Conservation (phyloP, 495 filamentous ascomycete genomes). For the Pseudevernia furfuracea region DNA sequence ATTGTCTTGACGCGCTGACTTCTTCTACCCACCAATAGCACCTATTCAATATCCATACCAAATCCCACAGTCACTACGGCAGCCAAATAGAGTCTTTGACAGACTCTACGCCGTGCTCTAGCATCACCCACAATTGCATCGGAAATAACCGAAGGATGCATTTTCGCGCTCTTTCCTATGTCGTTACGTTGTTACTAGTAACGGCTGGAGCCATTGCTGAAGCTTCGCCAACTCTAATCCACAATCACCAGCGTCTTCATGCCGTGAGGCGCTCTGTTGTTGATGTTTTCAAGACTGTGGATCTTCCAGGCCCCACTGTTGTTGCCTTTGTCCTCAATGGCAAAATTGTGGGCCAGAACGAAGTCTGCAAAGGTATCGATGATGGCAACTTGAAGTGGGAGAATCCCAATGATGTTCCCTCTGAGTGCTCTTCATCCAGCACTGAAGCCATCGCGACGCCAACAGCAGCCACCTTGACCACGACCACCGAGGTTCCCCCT, state of each 20-base stretch:
- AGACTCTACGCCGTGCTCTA: background rate
- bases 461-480: background rate
- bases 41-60: background rate
- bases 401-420: conserved; percentile 26
- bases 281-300: conserved; percentile 36
- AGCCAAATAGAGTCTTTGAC: background rate
- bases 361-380: conserved; percentile 56
- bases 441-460: background rate
- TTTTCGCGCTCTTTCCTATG: conserved; percentile 10
- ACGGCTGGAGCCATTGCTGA: conserved; percentile 41
- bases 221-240: conserved; percentile 35
- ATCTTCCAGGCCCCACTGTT: conserved; percentile 43
- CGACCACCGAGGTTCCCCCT: background rate
- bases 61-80: background rate
- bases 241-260: conserved; percentile 35
- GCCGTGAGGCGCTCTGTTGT: conserved; percentile 23
- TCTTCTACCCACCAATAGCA: background rate
- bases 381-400: conserved; percentile 44
- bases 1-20: background rate
- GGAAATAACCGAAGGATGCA: conserved; percentile 3
- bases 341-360: conserved; percentile 40
- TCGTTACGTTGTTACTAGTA: conserved; percentile 36
- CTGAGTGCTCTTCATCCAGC: conserved; percentile 17
- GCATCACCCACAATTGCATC: background rate
- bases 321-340: conserved; percentile 55